Percentiles rank a stretch among this genome's conserved stretches.
phyloP scores from a whole-genome alignment of 2,329 filamentous ascomycete species.

The Piedraia hortae region DNA sequence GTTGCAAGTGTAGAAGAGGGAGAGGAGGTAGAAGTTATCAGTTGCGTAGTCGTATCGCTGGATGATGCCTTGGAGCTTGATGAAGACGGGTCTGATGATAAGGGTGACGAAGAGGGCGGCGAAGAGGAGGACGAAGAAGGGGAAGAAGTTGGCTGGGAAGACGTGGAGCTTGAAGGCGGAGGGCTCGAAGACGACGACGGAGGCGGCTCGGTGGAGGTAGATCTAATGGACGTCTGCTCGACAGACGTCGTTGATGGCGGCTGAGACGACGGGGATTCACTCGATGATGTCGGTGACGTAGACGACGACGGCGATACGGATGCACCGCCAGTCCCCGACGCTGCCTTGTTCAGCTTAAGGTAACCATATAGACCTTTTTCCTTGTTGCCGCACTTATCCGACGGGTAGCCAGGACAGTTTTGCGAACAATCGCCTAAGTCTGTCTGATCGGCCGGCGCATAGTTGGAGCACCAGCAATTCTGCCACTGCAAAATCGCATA shows the following conservation, averaged over 20 bases:
- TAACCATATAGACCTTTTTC: constrained; percentile 33
- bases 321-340: constrained; percentile 28
- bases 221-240: constrained; percentile 1
- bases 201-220: constrained; percentile 2
- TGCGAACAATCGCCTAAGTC: constrained; percentile 23
- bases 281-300: constrained; percentile 2
- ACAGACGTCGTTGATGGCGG: constrained; percentile 7
- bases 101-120: constrained; percentile 1
- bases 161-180: constrained; percentile 2
- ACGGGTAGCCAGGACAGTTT: constrained; percentile 39
- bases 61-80: constrained; percentile 1
- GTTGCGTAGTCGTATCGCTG: constrained; percentile 4
- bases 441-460: constrained; percentile 24
- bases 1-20: constrained; percentile 2
- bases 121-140: constrained; percentile 3
- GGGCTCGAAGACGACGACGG: background rate
- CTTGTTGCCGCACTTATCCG: constrained; percentile 35
- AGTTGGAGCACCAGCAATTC: constrained; percentile 50
- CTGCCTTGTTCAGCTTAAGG: constrained; percentile 22
- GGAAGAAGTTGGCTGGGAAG: constrained; percentile 2
- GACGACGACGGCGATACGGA: constrained; percentile 5
- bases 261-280: constrained; percentile 3
- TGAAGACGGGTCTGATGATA: background rate
- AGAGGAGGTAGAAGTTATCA: constrained; percentile 3
- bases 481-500: constrained; percentile 39